Base-by-base conservation (phyloP, 139 green algal species). In the Chlorella sp. region DNA sequence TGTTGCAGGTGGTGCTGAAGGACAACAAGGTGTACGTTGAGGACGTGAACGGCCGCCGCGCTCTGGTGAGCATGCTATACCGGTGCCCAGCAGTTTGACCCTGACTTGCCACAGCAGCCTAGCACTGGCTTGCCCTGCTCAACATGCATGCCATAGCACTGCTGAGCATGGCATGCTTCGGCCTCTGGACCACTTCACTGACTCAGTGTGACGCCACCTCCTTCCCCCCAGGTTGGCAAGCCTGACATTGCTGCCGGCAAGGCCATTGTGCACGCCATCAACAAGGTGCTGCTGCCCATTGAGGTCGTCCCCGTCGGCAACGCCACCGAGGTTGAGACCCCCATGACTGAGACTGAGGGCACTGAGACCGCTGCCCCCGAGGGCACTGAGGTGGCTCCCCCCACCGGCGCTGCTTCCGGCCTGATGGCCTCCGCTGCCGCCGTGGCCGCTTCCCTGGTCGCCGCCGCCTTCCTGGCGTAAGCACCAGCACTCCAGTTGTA, bases 391-490 rank as follows among this genome's bases (percentile, higher is more conserved):
- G 51, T 60, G 51, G 51, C 51, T 60, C 30, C 41, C 58, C 48
- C 77, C 56, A 41, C 19, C 60, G 32, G 40, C 77, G 64, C 77
- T 20, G 41, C 77, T 30, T 74, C 77, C 60, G 41, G 40, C 58
- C 17, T 78, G 51, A 24, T 76, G 38, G 77, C 60, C 60, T 44
- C 26, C 41, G 40, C 54, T 20, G 77, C 77, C 0, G 60, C 60
- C 14, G 24, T 73, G 40, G 77, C 77, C 7, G 77, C 38, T 9
- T 56, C 34, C 41, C 77, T 83, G 77, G 22, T 73, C 30, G 77
- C 60, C 44, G 77, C 77, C 14, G 77, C 60, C 60, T 43, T 83
- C 38, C 28, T 58, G 77, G 16, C 40, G 60, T 83, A 38, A 73
- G 30, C 73, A 43, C 1, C 36, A 30, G n/a, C n/a, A n/a, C n/a